Evolutionary conservation across 2,329 filamentous ascomycete species (phyloP), one percentile per base, ranked within the genome.

Genomic region (Cercospora zeina): DNA sequence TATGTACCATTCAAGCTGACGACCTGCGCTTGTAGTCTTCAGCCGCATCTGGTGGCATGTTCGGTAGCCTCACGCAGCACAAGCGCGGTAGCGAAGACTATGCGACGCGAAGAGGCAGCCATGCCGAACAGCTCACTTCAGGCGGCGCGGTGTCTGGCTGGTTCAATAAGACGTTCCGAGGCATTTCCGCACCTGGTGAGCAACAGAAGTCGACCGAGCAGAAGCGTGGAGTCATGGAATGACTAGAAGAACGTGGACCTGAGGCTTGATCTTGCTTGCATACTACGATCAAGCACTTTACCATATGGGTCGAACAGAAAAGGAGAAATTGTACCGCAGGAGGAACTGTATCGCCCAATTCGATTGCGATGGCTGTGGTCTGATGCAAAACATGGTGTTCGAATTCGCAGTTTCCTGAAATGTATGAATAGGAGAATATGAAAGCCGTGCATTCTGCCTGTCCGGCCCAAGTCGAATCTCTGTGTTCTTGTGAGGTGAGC

Each of bases 81-180:
- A 74, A 74, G 61, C 67, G 72, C 4, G 72, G 72, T 14, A 73
- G 71, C 59, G 62, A 74, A 59, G 72, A 73, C 61, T 74, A 74
- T 56, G 68, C 60, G 14, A 64, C 69, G 27, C 69, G 72, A 14
- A 68, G 72, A 16, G 65, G 66, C n/a, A 72, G 68, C 53, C 67
- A 70, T 30, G 47, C 58, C 30, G 71, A 72, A 24, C 68, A 69
- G 58, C 34, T 60, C 11, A 39, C 49, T 13, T 45, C 39, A 6
- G 66, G 65, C 7, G 69, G 70, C 27, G 42, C 70, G 8, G 56
- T 71, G 1, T 63, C 63, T 39, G 67, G 66, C 9, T 73, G 71
- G 71, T 73, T 67, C 60, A 69, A 72, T 51, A 63, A 62, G 45
- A 73, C 70, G 1, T 73, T 73, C 64, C 63, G 67, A 34, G 71